These are phyloP conservation scores for Blastobotrys parvus DNA, from an alignment of 805 yeast genomes.

Conservation along the genomic window DNA sequence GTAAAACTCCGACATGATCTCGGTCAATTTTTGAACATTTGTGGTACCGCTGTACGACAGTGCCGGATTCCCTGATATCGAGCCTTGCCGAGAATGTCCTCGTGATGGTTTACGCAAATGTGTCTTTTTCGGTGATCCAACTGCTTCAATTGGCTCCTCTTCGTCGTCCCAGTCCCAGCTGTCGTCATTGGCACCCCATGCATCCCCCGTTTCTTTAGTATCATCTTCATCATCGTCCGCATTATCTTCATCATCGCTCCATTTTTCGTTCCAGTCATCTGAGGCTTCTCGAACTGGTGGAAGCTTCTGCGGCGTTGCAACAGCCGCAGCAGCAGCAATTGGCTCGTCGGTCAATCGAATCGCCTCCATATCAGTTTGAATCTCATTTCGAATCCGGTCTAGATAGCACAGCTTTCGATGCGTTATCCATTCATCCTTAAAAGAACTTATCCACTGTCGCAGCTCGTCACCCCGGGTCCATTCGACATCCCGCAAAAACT, in stretches of 20 bases:
- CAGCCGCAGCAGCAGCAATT: neutral
- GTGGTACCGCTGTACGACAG: neutral
- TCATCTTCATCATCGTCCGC: conserved; percentile 9
- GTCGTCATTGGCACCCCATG: conserved; percentile 8
- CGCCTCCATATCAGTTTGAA: neutral
- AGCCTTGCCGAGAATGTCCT: neutral
- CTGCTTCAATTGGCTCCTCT: neutral
- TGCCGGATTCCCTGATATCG: neutral
- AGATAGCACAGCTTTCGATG: conserved; percentile 12
- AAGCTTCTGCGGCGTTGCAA: neutral
- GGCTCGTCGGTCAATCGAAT: neutral
- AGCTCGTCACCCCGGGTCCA: conserved; percentile 16
- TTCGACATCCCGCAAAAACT: conserved; percentile 5
- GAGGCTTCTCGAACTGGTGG: neutral
- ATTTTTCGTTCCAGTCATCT: conserved; percentile 14
- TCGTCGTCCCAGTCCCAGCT: conserved; percentile 23
- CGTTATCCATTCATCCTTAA: conserved; percentile 17
- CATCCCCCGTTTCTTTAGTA: conserved; percentile 3
- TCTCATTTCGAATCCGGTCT: conserved; percentile 9
- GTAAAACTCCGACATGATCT: neutral
- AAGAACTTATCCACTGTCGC: conserved; percentile 14
- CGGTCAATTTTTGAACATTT: neutral
- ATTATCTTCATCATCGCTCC: conserved; percentile 16
- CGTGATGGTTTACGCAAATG: neutral
- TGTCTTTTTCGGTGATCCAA: neutral